These are phyloP conservation scores for Aspergillus cavernicola DNA, from an alignment of 495 filamentous ascomycete genomes.

Conservation along the genomic window DNA sequence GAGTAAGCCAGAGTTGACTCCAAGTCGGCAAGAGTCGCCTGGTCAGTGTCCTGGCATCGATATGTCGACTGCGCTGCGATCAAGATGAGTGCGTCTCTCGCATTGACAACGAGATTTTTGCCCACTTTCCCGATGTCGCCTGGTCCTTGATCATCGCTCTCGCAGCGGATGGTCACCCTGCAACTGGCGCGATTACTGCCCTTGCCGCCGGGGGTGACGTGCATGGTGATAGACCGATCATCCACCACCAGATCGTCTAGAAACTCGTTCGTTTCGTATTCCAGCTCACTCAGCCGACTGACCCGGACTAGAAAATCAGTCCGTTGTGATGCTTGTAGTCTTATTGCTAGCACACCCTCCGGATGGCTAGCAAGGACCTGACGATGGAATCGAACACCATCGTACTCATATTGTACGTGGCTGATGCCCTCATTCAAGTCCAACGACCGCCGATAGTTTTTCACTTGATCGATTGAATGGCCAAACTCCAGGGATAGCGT, in stretches of 20 bases:
- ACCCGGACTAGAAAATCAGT: conserved; percentile 26
- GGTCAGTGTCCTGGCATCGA: conserved; percentile 27
- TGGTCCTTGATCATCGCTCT: conserved; percentile 18
- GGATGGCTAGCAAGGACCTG: conserved; percentile 40
- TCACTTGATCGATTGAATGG: conserved; percentile 26
- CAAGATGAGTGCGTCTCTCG: conserved; percentile 29
- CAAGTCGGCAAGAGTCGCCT: conserved; percentile 21
- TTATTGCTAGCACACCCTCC: conserved; percentile 40
- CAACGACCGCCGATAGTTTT: conserved; percentile 41
- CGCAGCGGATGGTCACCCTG: conserved; percentile 23
- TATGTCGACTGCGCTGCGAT: conserved; percentile 42
- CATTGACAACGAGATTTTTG: conserved; percentile 29
- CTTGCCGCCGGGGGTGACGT: conserved; percentile 36
- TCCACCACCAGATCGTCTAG: conserved; percentile 29
- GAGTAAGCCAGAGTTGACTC: conserved; percentile 18
- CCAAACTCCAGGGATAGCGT: conserved; percentile 45
- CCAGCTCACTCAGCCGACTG: conserved; percentile 31
- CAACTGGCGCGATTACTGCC: conserved; percentile 33
- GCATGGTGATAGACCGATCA: conserved; percentile 32
- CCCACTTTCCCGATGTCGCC: conserved; percentile 21
- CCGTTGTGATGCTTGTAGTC: conserved; percentile 28
- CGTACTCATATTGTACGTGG: conserved; percentile 35
- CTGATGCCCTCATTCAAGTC: conserved; percentile 35
- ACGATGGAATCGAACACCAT: conserved; percentile 28
- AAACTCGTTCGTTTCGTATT: conserved; percentile 41